phyloP scores from a whole-genome alignment of 352 stramenopile species.

The Globisporangium perplexum region DNA sequence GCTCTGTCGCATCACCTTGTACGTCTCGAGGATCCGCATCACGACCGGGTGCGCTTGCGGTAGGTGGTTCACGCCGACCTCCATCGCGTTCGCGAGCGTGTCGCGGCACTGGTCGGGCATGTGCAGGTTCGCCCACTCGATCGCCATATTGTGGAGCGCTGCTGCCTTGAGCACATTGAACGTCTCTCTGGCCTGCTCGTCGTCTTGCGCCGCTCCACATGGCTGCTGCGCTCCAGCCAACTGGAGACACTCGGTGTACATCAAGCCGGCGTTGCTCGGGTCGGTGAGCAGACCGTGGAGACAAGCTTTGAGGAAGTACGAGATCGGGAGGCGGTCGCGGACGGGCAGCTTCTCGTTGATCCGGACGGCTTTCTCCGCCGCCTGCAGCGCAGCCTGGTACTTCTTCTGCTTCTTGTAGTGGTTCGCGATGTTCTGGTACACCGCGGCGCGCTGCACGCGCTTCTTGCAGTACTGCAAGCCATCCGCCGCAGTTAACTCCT shows the following conservation, averaged over 20 bases:
- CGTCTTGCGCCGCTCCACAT: neutral
- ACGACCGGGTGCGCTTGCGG: constrained; percentile 49
- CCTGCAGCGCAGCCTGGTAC: constrained; percentile 55
- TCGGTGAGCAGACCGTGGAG: constrained; percentile 52
- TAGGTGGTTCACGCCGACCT: constrained; percentile 46
- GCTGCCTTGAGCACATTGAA: constrained; percentile 45
- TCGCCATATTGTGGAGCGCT: constrained; percentile 66
- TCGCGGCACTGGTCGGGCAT: constrained; percentile 59
- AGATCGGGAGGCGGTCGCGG: constrained; percentile 48
- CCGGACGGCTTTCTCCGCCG: constrained; percentile 44
- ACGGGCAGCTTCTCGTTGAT: constrained; percentile 53
- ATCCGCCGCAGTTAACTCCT: constrained; percentile 50
- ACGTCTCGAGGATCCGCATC: constrained; percentile 51
- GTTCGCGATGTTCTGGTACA: constrained; percentile 60
- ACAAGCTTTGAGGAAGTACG: constrained; percentile 57
- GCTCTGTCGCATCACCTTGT: constrained; percentile 63
- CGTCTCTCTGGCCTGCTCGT: constrained; percentile 26
- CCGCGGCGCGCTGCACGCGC: constrained; percentile 40
- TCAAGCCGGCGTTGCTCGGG: constrained; percentile 51
- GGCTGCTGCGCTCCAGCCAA: constrained; percentile 30
- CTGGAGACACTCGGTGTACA: constrained; percentile 54
- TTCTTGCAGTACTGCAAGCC: constrained; percentile 68
- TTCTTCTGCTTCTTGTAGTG: constrained; percentile 82
- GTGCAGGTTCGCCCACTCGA: constrained; percentile 62
- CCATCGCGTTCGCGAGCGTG: constrained; percentile 51